Percentiles rank a stretch among this genome's conserved stretches.
These are phyloP conservation scores for Tricholoma saponaceum DNA, from an alignment of 768 basidiomycete genomes.

Conservation along the genomic window DNA sequence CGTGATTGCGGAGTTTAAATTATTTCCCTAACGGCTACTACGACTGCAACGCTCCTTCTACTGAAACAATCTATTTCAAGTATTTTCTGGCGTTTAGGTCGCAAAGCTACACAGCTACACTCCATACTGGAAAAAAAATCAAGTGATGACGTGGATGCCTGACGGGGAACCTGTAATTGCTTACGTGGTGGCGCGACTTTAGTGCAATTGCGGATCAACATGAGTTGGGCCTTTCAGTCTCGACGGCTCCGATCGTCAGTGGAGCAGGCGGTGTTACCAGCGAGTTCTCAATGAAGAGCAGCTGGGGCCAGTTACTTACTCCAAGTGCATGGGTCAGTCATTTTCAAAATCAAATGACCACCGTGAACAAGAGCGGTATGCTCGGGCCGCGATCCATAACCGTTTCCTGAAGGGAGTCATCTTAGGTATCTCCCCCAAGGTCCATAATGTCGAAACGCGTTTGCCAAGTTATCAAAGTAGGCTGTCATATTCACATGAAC, in stretches of 20 bases:
- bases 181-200: too few relatives aligned
- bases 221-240: neutral
- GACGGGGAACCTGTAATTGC: neutral
- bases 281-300: neutral
- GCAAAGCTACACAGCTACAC: neutral
- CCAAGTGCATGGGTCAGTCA: too few relatives aligned
- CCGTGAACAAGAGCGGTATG: too few relatives aligned
- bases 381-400: too few relatives aligned
- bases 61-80: neutral
- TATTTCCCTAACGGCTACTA: neutral
- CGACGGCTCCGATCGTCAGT: too few relatives aligned
- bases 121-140: neutral
- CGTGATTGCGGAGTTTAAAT: slow-evolving; percentile 24
- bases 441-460: slow-evolving; percentile 45
- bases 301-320: neutral
- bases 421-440: too few relatives aligned
- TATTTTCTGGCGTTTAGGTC: neutral
- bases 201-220: too few relatives aligned
- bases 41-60: too few relatives aligned
- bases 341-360: too few relatives aligned
- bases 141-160: neutral
- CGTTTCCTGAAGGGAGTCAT: too few relatives aligned
- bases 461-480: slow-evolving; percentile 71
- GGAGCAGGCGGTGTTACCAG: too few relatives aligned
- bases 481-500: neutral